phyloP scores from a whole-genome alignment of 495 filamentous ascomycete species.

The Trichoderma orchidacearum region DNA sequence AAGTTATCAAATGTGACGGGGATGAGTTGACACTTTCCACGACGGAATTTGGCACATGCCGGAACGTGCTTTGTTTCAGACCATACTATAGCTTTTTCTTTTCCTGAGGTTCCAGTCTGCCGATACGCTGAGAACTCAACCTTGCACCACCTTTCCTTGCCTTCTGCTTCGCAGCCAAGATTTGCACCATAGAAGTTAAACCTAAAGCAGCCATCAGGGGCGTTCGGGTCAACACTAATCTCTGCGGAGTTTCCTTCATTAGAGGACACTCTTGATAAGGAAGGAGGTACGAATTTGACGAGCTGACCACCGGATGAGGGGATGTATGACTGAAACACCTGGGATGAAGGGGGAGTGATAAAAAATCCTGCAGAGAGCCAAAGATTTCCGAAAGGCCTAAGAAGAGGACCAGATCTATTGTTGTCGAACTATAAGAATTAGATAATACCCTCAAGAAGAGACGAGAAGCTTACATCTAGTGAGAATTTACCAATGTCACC shows the following conservation, averaged over 20 bases:
- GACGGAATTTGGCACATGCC: neutral
- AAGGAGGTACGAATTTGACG: slow-evolving; percentile 19
- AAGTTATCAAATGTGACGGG: slow-evolving; percentile 20
- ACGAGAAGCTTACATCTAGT: neutral
- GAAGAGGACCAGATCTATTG: neutral
- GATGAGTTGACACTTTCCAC: slow-evolving; percentile 16
- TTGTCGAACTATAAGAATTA: neutral
- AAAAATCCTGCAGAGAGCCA: slow-evolving; percentile 24
- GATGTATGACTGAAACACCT: slow-evolving; percentile 8
- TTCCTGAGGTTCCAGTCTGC: slow-evolving; percentile 12
- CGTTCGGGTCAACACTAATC: slow-evolving; percentile 20
- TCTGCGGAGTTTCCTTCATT: slow-evolving; percentile 9
- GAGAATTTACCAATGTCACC: neutral
- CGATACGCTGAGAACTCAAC: slow-evolving; percentile 24
- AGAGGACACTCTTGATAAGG: slow-evolving; percentile 10
- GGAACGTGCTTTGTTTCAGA: slow-evolving; percentile 4
- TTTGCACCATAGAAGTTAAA: slow-evolving; percentile 25
- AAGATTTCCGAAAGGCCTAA: slow-evolving; percentile 26
- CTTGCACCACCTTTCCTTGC: slow-evolving; percentile 14
- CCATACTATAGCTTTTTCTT: slow-evolving; percentile 20
- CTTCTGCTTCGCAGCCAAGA: slow-evolving; percentile 23
- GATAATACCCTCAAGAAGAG: neutral
- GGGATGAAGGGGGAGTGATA: slow-evolving; percentile 12
- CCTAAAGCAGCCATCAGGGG: slow-evolving; percentile 21
- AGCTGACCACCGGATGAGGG: slow-evolving; percentile 25